Evolutionary conservation across 179 eudicot species (phyloP), one percentile per base, ranked within the genome.

Genomic region (Spergularia azorica): DNA sequence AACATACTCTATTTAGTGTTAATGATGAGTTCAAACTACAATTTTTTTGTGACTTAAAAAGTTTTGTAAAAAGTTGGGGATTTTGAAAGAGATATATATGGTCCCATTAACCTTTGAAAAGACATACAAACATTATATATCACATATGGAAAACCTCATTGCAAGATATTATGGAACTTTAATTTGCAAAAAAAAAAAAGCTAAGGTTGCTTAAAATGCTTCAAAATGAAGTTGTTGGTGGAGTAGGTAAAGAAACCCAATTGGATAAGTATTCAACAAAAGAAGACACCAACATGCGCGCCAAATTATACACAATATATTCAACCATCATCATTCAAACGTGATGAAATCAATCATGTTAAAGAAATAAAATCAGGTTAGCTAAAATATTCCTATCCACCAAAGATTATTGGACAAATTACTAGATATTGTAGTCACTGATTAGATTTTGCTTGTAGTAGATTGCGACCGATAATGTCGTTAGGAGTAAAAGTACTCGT

Each of bases 221-320:
- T 63, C 67, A 67, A 74, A 61, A 79, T 63, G 12, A 74, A 70
- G 77, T 74, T n/a, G n/a, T n/a, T 79, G 79, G 82, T 75, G 76
- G 36, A 79, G 74, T 73, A 76, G 76, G 76, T 26, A 26, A 26
- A 59, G 63, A 59, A 67, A 72, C 36, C 55, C 70, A 70, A 62
- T 36, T 70, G 67, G 39, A 72, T 70, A 72, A 46, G 2, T 71
- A 51, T 76, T 76, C 76, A 71, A 65, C 69, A 56, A 52, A 79
- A 75, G 59, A 15, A 4, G 32, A 67, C 74, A 68, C 10, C 61
- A 65, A 74, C 67, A 67, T 60, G 63, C 66, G 36, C 71, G 73
- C 82, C 75, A 75, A 70, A 75, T 20, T 18, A 74, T 26, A 26
- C 32, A 26, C 59, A 80, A 78, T 69, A 75, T 71, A 80, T 71